Conservation (phyloP, 2,329 filamentous ascomycete genomes). For the Alternaria alternata region DNA sequence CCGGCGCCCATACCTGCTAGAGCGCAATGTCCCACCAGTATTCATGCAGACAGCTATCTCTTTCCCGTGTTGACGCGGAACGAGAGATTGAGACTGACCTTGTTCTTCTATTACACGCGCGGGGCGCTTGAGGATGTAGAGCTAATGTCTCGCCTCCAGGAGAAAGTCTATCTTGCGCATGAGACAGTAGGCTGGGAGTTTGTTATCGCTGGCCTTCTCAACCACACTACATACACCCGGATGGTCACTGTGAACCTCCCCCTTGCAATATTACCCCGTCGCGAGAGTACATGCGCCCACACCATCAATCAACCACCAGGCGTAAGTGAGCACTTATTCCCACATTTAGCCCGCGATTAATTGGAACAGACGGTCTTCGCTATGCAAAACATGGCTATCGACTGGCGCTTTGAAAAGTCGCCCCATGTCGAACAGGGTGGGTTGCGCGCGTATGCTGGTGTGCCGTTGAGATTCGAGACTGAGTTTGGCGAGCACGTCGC, state of each 20-base stretch:
- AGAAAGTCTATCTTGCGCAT: constrained; percentile 53
- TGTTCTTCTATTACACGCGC: constrained; percentile 57
- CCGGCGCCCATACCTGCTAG: constrained; percentile 29
- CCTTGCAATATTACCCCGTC: constrained; percentile 54
- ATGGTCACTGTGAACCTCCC: constrained; percentile 55
- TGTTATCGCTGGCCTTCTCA: constrained; percentile 56
- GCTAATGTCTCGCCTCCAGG: constrained; percentile 53
- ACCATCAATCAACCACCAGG: constrained; percentile 50
- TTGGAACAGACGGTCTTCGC: constrained; percentile 49
- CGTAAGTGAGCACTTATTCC: constrained; percentile 26
- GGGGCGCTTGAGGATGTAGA: constrained; percentile 52
- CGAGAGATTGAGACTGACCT: constrained; percentile 49
- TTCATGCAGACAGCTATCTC: constrained; percentile 41
- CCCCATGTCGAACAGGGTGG: constrained; percentile 54
- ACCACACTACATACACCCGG: constrained; percentile 55
- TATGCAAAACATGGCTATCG: constrained; percentile 53
- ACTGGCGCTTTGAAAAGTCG: constrained; percentile 56
- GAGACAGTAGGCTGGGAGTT: constrained; percentile 58
- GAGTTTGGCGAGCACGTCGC: constrained; percentile 52
- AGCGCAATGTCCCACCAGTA: constrained; percentile 14
- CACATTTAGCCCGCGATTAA: constrained; percentile 10
- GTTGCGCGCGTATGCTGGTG: constrained; percentile 54
- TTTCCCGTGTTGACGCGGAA: constrained; percentile 48
- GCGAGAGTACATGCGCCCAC: constrained; percentile 58
- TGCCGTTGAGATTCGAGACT: constrained; percentile 51